Evolutionary conservation across 177 flowering plant genomes (phyloP).

Genomic region (Telopea speciosissima): DNA sequence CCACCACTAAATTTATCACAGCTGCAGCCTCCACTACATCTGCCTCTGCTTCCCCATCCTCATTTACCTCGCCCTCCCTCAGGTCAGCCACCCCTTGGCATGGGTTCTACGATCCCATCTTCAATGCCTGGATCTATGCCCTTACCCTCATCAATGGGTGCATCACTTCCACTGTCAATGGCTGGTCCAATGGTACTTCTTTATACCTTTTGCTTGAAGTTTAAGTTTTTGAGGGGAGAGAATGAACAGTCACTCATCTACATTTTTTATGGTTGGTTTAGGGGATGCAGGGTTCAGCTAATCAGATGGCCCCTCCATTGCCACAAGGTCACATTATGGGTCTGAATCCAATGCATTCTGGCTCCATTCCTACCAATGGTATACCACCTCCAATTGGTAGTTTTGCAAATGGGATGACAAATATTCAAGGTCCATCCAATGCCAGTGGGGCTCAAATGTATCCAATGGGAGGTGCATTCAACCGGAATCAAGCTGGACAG

Average conservation of each 20-base stretch:
- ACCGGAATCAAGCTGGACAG: constrained; percentile 65
- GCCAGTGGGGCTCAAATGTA: constrained; percentile 63
- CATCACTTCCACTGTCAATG: constrained; percentile 41
- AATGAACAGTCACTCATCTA: neutral
- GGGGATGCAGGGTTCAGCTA: constrained; percentile 73
- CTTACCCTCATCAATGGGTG: constrained; percentile 30
- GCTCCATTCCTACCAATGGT: constrained; percentile 38
- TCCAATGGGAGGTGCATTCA: constrained; percentile 55
- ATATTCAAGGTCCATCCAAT: constrained; percentile 59
- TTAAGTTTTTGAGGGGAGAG: neutral
- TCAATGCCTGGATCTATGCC: constrained; percentile 58
- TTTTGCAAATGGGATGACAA: constrained; percentile 48
- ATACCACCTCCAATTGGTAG: constrained; percentile 45
- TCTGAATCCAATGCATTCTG: constrained; percentile 74
- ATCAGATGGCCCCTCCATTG: constrained; percentile 67
- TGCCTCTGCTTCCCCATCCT: constrained; percentile 61
- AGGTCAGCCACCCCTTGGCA: constrained; percentile 50
- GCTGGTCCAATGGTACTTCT: constrained; percentile 66
- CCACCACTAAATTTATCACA: constrained; percentile 67
- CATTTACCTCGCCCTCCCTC: constrained; percentile 76
- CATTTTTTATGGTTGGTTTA: constrained; percentile 16
- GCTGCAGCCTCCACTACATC: constrained; percentile 71
- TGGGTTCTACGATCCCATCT: constrained; percentile 39
- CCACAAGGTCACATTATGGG: constrained; percentile 80
- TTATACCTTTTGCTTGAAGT: neutral